Evolutionary conservation across 176 grass and related monocot genomes (phyloP).

Genomic region (Zoysia japonica): DNA sequence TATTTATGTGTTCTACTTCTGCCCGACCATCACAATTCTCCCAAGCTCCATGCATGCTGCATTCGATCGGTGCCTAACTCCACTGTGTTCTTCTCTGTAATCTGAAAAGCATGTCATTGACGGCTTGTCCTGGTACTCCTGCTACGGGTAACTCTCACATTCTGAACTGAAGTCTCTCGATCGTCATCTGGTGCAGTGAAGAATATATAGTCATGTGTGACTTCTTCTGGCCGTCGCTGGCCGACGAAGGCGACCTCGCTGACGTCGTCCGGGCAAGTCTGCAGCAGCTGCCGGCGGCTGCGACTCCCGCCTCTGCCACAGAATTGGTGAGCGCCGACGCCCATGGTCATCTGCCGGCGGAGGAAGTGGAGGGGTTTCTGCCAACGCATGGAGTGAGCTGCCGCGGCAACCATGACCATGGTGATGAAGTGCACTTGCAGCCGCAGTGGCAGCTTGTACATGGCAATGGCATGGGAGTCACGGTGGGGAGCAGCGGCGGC

Average conservation of each 20-base stretch:
- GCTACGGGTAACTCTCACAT: background rate
- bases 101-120: background rate
- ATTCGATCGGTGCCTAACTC: background rate
- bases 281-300: background rate
- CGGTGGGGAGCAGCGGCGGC: background rate
- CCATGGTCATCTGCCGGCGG: background rate
- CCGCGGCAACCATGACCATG: background rate
- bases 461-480: background rate
- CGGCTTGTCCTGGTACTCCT: too few relatives aligned
- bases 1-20: background rate
- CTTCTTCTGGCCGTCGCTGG: slow-evolving; percentile 67
- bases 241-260: slow-evolving; percentile 73
- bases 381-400: background rate
- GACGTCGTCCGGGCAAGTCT: slow-evolving; percentile 60
- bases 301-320: background rate
- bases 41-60: background rate
- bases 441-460: background rate
- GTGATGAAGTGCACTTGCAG: background rate
- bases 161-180: too few relatives aligned
- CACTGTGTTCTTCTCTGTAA: background rate
- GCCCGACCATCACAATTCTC: background rate
- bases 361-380: background rate
- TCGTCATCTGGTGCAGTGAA: background rate
- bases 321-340: background rate
- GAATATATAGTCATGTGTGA: slow-evolving; percentile 57